Base-by-base conservation (phyloP, 441 rosid genomes). In the Omphalea diandra region DNA sequence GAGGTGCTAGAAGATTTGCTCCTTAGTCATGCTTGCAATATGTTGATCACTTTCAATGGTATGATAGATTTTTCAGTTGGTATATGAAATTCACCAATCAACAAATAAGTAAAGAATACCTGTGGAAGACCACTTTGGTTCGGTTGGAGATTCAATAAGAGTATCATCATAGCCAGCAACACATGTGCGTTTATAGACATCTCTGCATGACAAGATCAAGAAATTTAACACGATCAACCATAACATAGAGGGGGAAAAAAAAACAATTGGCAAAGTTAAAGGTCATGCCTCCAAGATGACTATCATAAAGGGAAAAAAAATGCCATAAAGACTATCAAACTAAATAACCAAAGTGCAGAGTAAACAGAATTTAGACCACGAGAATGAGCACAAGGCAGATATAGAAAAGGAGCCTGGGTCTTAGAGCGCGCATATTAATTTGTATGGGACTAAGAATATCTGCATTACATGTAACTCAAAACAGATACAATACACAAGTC, bases 61-160 rank as follows among this genome's bases (percentile, higher is more conserved):
- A 71, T 40, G 60, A 77, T 55, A 50, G 31, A 24, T 15, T 53
- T 18, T 63, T 4, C 46, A n/a, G 5, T n/a, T 26, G 5, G 33
- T 52, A 52, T 24, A 47, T 14, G 15, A 24, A 66, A 29, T 26
- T 56, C 5, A 67, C 17, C 4, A 26, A 57, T 14, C 49, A 54
- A 18, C 24, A 22, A 61, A 71, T 24, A 3, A 24, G 32, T 18
- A 29, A 61, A 49, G 29, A 44, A 47, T 78, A 92, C 99, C 98
- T 76, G 75, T 74, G 38, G 94, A 69, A 29, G 99, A 94, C 99
- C 99, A 94, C 82, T 88, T 90, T 3, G 97, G 98, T 76, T 94
- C 98, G 38, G 90, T 89, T 58, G 98, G 96, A 60, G 99, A 88
- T 83, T 92, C 99, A 49, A 87, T 76, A 69, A 81, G 56, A 18